phyloP scores from a whole-genome alignment of 129 eudicot species.

The Tagetes patula region DNA sequence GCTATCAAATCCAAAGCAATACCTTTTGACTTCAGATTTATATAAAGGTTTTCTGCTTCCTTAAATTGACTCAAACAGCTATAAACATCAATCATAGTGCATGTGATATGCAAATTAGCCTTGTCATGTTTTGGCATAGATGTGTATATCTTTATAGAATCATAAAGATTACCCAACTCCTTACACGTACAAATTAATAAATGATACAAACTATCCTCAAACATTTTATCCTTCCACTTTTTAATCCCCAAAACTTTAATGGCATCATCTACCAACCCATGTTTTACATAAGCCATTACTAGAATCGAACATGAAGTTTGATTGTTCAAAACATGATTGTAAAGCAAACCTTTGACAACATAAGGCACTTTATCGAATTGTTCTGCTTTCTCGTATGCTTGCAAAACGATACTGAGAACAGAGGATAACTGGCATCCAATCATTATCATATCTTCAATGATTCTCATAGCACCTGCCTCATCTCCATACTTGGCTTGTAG shows the following conservation, averaged over 20 bases:
- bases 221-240: constrained; percentile 68
- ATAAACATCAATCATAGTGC: constrained; percentile 92
- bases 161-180: constrained; percentile 59
- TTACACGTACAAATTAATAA: constrained; percentile 87
- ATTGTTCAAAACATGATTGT: constrained; percentile 56
- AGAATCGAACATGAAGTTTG: constrained; percentile 87
- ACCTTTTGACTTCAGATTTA: constrained; percentile 49
- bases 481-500: constrained; percentile 73
- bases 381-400: constrained; percentile 75
- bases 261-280: constrained; percentile 58
- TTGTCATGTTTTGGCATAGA: constrained; percentile 60
- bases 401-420: constrained; percentile 64
- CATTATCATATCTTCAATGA: constrained; percentile 59
- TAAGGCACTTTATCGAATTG: constrained; percentile 52
- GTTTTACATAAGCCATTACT: constrained; percentile 78
- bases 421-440: constrained; percentile 82
- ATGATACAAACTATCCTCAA: constrained; percentile 88
- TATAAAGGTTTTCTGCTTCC: constrained; percentile 69
- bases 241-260: constrained; percentile 56
- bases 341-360: constrained; percentile 55
- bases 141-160: constrained; percentile 63
- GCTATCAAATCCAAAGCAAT: constrained; percentile 69
- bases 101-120: constrained; percentile 73
- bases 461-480: constrained; percentile 55
- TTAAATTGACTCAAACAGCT: constrained; percentile 49